Evolutionary conservation across 1,284 basidiomycete species (phyloP).

Genomic region (Trichosporon sp.): DNA sequence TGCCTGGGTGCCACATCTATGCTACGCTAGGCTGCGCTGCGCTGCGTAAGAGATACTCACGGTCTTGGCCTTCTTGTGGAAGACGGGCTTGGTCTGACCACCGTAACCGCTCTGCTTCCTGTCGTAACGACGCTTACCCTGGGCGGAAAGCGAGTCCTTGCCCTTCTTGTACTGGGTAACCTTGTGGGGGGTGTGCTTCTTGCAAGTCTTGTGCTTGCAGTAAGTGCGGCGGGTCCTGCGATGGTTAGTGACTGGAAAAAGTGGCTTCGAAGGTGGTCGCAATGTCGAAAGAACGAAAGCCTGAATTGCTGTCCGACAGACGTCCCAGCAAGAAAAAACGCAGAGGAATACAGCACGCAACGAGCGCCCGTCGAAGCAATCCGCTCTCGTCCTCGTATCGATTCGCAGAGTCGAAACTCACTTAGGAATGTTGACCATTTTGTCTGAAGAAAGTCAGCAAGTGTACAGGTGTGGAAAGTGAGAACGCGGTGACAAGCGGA

Average conservation of each 20-base stretch:
- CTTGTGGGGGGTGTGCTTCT: conserved; percentile 99
- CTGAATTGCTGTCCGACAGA: not conserved
- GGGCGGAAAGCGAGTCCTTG: conserved; percentile 91
- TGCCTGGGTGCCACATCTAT: too few species aligned
- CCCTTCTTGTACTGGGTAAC: conserved; percentile 98
- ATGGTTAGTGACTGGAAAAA: conserved; percentile 14
- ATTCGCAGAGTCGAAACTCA: conserved; percentile 12
- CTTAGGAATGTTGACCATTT: conserved; percentile 29
- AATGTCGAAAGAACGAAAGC: too few species aligned
- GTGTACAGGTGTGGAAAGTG: not conserved
- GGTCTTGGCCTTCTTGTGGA: conserved; percentile 73
- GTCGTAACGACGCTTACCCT: conserved; percentile 99
- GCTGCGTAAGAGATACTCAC: conserved; percentile 34
- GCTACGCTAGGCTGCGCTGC: not conserved
- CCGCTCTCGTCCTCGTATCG: not conserved
- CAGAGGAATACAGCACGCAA: too few species aligned
- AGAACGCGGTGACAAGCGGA: not conserved
- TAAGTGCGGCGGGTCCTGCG: conserved; percentile 59
- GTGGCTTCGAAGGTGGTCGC: not conserved
- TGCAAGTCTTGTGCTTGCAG: conserved; percentile 99
- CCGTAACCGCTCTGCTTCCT: conserved; percentile 98
- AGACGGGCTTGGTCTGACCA: conserved; percentile 99
- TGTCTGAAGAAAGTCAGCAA: conserved; percentile 6
- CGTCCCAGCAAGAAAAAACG: not conserved
- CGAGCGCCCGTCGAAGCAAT: not conserved